phyloP scores from a whole-genome alignment of 805 yeast species.

The Tetrapisispora iriomotensis region DNA sequence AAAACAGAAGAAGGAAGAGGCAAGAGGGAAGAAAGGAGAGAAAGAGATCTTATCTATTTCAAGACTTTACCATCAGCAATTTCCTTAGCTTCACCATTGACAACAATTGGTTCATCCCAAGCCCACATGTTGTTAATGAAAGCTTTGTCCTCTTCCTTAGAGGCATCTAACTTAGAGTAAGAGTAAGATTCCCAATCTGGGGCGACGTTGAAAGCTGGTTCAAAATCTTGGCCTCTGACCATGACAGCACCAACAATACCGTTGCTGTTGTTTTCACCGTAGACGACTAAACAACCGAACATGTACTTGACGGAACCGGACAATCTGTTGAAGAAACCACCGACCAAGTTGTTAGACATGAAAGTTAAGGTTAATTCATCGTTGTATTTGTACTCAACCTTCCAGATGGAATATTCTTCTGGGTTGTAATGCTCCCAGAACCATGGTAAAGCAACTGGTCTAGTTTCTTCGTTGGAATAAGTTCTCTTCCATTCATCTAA shows the following conservation, averaged over 20 bases:
- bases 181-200: constrained; percentile 97
- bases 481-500: constrained; percentile 93
- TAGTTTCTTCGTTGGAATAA: constrained; percentile 96
- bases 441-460: constrained; percentile 90
- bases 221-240: constrained; percentile 86
- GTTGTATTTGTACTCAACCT: constrained; percentile 93
- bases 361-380: constrained; percentile 94
- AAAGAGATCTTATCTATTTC: constrained; percentile 48
- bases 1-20: no score
- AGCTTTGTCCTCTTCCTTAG: constrained; percentile 67
- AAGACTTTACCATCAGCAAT: constrained; percentile 97
- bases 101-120: constrained; percentile 89
- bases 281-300: constrained; percentile 89
- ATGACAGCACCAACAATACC: constrained; percentile 94
- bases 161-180: constrained; percentile 73
- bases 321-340: constrained; percentile 96
- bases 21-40: no score
- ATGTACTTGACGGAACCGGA: constrained; percentile 84
- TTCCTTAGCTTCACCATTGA: constrained; percentile 74
- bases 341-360: constrained; percentile 96
- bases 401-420: constrained; percentile 90
- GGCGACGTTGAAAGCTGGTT: constrained; percentile 94
- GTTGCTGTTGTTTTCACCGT: constrained; percentile 97
- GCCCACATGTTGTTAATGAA: constrained; percentile 91
- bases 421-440: constrained; percentile 95